A percentile compares a stretch with the other conserved stretches of the same genome.
Evolutionary conservation across 257 asterid species (phyloP).

Genomic region (Solanum pinnatisectum): DNA sequence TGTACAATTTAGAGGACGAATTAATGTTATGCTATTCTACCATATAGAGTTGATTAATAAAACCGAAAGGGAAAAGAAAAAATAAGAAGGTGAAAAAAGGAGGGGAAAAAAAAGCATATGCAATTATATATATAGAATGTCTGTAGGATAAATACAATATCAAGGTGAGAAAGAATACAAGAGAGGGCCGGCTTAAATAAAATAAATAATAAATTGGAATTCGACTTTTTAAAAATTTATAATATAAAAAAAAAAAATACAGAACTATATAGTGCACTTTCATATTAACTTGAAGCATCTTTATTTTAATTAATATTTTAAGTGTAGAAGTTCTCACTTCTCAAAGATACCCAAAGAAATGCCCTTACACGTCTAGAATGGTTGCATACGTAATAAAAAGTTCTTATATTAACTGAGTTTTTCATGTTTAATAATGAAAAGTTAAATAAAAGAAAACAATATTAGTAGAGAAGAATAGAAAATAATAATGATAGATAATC

Average conservation of each 20-base stretch:
- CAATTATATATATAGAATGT: background rate
- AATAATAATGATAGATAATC: background rate
- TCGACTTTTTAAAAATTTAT: background rate
- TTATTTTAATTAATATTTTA: background rate
- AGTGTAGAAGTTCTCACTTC: background rate
- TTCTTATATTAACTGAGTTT: background rate
- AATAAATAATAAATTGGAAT: background rate
- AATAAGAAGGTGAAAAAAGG: no score
- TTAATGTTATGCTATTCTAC: no score
- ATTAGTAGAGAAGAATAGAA: background rate
- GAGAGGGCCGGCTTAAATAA: background rate
- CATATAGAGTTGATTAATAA: no score
- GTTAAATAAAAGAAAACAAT: background rate
- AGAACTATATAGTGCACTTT: background rate
- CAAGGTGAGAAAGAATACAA: background rate
- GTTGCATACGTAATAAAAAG: background rate
- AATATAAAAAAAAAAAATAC: background rate
- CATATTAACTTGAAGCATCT: background rate
- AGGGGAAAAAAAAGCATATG: no score
- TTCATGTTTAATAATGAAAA: background rate
- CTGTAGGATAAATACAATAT: background rate
- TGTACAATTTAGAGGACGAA: no score
- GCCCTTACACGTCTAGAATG: background rate
- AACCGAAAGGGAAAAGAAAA: no score
- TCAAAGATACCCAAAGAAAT: background rate